Evolutionary conservation across 2,329 filamentous ascomycete genomes (phyloP).

Genomic region (Colletotrichum shisoi): DNA sequence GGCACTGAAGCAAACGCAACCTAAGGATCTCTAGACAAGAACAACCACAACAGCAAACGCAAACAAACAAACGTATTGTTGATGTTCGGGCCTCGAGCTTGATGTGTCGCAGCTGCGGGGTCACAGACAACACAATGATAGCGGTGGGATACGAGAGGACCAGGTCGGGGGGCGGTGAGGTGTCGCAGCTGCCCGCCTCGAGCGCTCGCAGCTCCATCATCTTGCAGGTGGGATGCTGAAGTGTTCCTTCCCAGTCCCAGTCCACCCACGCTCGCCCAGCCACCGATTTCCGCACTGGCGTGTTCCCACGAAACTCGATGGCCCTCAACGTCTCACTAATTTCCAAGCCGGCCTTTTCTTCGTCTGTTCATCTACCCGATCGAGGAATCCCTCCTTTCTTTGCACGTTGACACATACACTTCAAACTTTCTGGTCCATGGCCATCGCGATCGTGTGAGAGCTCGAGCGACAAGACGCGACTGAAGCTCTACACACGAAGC

Average conservation of each 20-base stretch:
- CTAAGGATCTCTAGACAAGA: not conserved
- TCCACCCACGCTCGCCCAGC: constrained; percentile 28
- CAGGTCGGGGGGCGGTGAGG: constrained; percentile 28
- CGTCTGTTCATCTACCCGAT: constrained; percentile 2
- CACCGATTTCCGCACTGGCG: constrained; percentile 31
- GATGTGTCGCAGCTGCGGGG: constrained; percentile 32
- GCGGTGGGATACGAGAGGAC: constrained; percentile 23
- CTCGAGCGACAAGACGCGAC: constrained; percentile 7
- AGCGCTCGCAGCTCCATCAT: constrained; percentile 28
- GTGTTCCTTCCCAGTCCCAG: not conserved
- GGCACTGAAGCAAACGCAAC: not conserved
- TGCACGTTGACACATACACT: not conserved
- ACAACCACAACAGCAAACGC: not conserved
- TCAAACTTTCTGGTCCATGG: not conserved
- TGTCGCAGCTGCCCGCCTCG: constrained; percentile 24
- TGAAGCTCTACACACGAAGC: constrained; percentile 8
- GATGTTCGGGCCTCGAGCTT: constrained; percentile 14
- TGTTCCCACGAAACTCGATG: constrained; percentile 13
- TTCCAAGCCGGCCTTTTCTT: constrained; percentile 4
- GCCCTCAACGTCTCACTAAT: constrained; percentile 16
- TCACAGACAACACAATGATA: constrained; percentile 19
- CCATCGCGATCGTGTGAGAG: not conserved
- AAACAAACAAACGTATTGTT: constrained; percentile 17
- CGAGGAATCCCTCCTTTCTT: not conserved
- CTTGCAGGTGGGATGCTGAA: constrained; percentile 25